phyloP scores from a whole-genome alignment of 164 flowering plant species.

The Aristolochia fimbriata region DNA sequence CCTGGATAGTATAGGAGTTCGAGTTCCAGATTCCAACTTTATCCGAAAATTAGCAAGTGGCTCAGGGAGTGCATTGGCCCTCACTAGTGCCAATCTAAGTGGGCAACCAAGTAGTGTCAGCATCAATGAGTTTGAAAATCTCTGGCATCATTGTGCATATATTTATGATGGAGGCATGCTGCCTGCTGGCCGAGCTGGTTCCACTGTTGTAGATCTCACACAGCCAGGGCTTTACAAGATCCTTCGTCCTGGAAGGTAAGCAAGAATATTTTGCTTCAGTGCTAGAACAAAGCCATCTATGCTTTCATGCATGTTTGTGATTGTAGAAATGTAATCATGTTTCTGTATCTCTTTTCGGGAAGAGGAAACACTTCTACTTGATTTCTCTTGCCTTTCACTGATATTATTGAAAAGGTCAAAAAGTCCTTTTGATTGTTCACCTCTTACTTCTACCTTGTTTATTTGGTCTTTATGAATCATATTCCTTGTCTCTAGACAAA shows the following conservation, averaged over 20 bases:
- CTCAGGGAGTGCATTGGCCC: constrained; percentile 75
- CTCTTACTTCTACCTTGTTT: too few species aligned
- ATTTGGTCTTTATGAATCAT: too few species aligned
- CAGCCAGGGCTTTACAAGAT: constrained; percentile 61
- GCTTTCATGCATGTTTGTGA: neutral
- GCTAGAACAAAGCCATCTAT: neutral
- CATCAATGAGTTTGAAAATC: constrained; percentile 67
- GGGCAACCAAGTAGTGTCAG: constrained; percentile 81
- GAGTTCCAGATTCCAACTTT: constrained; percentile 80
- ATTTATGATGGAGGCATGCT: constrained; percentile 81
- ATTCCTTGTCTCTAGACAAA: too few species aligned
- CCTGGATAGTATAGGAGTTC: constrained; percentile 76
- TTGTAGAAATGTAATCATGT: neutral
- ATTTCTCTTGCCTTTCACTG: too few species aligned
- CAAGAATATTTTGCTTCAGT: neutral
- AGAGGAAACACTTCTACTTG: too few species aligned
- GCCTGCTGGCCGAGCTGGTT: constrained; percentile 88
- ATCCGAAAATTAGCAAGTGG: constrained; percentile 66
- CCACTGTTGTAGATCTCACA: constrained; percentile 83
- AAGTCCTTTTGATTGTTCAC: too few species aligned
- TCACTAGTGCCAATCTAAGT: constrained; percentile 85
- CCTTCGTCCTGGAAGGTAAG: constrained; percentile 86
- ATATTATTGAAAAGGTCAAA: too few species aligned
- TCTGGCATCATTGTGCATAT: constrained; percentile 83
- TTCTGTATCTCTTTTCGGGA: too few species aligned